Conservation (phyloP, 75 land plant species). For the Pinus taeda region DNA sequence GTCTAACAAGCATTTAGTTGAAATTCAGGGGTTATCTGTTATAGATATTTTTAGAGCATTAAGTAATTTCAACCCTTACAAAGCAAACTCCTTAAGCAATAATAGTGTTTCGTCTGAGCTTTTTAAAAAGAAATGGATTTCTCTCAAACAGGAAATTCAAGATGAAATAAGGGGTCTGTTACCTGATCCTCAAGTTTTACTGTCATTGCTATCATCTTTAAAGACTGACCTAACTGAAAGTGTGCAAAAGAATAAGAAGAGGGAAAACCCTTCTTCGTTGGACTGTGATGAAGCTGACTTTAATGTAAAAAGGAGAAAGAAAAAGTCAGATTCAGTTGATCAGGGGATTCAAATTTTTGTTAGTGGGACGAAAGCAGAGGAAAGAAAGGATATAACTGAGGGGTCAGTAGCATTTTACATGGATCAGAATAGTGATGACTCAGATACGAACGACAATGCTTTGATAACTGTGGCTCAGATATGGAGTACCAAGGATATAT, state of each 20-base stretch:
- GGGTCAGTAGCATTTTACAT: constrained; percentile 6
- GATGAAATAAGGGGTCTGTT: constrained; percentile 54
- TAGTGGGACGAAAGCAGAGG: constrained; percentile 30
- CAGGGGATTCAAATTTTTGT: constrained; percentile 47
- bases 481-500: constrained; percentile 46
- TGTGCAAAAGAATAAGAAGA: constrained; percentile 24
- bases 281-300: not conserved
- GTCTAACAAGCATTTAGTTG: not conserved
- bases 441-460: constrained; percentile 17
- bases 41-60: not conserved
- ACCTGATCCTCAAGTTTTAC: constrained; percentile 79
- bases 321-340: constrained; percentile 16
- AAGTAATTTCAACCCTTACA: not conserved
- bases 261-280: not conserved
- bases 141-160: constrained; percentile 53
- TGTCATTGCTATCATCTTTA: constrained; percentile 25
- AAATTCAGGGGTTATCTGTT: not conserved
- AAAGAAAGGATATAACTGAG: constrained; percentile 1
- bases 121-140: constrained; percentile 27
- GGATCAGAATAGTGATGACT: constrained; percentile 12
- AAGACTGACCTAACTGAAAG: constrained; percentile 15
- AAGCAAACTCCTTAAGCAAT: not conserved
- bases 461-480: constrained; percentile 32
- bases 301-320: constrained; percentile 23
- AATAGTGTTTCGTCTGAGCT: not conserved